These are phyloP conservation scores for Diplodia sapinea DNA, from an alignment of 2,329 filamentous ascomycete genomes.

Conservation along the genomic window DNA sequence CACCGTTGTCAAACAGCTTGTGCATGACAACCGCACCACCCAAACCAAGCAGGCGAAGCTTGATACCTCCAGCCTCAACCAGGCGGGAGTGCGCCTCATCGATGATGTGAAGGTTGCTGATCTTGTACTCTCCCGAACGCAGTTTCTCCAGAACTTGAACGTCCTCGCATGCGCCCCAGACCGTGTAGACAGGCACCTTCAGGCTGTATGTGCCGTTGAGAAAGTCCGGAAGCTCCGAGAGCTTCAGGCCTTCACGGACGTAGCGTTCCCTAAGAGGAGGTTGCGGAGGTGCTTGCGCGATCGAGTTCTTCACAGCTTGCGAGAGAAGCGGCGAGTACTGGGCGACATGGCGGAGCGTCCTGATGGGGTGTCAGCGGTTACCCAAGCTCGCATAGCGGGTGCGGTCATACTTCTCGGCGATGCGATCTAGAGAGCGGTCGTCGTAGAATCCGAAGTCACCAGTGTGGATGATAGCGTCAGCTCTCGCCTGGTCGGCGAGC, in stretches of 20 bases:
- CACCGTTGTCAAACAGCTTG: slow-evolving; percentile 98
- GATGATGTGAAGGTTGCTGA: slow-evolving; percentile 96
- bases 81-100: slow-evolving; percentile 97
- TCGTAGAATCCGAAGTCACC: slow-evolving; percentile 99
- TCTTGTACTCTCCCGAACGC: slow-evolving; percentile 95
- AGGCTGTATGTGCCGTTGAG: slow-evolving; percentile 87
- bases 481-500: slow-evolving; percentile 89
- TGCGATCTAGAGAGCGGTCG: slow-evolving; percentile 90
- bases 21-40: slow-evolving; percentile 99
- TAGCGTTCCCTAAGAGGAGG: slow-evolving; percentile 82
- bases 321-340: slow-evolving; percentile 96
- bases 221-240: slow-evolving; percentile 90
- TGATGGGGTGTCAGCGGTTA: slow-evolving; percentile 46
- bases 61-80: slow-evolving; percentile 92
- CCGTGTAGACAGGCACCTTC: slow-evolving; percentile 96
- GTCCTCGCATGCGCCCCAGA: slow-evolving; percentile 99
- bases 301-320: slow-evolving; percentile 71
- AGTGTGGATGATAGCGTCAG: slow-evolving; percentile 97
- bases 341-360: slow-evolving; percentile 96
- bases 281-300: slow-evolving; percentile 71
- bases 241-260: slow-evolving; percentile 77
- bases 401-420: slow-evolving; percentile 87
- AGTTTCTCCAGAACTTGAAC: slow-evolving; percentile 97
- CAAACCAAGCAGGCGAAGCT: slow-evolving; percentile 89
- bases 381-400: slow-evolving; percentile 33